Percentiles rank a stretch among this genome's conserved stretches.
phyloP scores from a whole-genome alignment of 805 yeast genomes.

The Candida silvatica region DNA sequence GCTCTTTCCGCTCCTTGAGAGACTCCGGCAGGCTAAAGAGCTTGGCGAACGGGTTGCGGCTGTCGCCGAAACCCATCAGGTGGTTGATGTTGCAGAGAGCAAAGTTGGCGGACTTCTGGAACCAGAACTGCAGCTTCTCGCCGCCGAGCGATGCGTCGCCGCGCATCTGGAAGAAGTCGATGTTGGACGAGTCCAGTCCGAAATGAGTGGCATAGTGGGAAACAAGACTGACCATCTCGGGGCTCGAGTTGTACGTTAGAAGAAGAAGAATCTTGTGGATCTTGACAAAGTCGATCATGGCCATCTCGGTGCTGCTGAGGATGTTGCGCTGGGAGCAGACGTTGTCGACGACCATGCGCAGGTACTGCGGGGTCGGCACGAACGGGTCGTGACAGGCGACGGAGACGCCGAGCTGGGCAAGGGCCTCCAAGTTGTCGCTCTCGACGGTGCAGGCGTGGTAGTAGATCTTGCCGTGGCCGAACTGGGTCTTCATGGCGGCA shows the following conservation, averaged over 20 bases:
- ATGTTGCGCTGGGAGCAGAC: constrained; percentile 59
- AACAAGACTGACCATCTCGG: constrained; percentile 49
- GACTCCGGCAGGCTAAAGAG: constrained; percentile 66
- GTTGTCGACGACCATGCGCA: constrained; percentile 71
- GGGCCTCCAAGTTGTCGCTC: constrained; percentile 65
- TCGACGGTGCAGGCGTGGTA: constrained; percentile 87
- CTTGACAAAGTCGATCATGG: constrained; percentile 53
- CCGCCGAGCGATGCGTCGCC: constrained; percentile 26
- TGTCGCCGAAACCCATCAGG: constrained; percentile 70
- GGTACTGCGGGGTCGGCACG: constrained; percentile 73
- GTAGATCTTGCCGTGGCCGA: constrained; percentile 79
- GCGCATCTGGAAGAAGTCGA: constrained; percentile 49
- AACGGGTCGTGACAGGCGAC: constrained; percentile 77
- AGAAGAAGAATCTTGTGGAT: constrained; percentile 61
- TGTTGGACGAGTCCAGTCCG: constrained; percentile 58
- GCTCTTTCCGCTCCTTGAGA: constrained; percentile 60
- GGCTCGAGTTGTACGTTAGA: constrained; percentile 46
- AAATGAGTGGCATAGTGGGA: constrained; percentile 57
- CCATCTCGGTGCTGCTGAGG: constrained; percentile 49
- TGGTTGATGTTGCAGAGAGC: constrained; percentile 72
- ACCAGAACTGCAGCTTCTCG: constrained; percentile 61
- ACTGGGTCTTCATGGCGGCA: constrained; percentile 61
- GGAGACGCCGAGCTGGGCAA: constrained; percentile 71
- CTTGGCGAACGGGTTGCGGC: constrained; percentile 68
- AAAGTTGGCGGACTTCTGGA: constrained; percentile 65